Conservation (phyloP, 2,329 filamentous ascomycete genomes). For the Ceratocystis diversiconidia region DNA sequence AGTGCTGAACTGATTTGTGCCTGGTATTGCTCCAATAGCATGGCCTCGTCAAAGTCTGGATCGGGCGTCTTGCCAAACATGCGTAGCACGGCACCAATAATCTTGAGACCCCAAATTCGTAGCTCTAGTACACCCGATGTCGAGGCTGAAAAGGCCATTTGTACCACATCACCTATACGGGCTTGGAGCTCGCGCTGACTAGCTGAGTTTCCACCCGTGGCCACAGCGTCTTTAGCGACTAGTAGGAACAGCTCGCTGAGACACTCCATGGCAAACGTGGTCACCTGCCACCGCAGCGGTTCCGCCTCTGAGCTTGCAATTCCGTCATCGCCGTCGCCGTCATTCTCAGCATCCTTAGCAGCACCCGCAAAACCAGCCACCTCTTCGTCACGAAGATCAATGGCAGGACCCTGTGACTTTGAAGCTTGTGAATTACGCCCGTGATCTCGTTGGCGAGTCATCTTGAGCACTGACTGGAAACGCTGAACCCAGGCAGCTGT, state of each 20-base stretch:
- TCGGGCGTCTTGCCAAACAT: slow-evolving; percentile 94
- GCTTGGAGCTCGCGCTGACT: slow-evolving; percentile 68
- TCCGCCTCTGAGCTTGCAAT: slow-evolving; percentile 59
- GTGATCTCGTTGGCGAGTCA: slow-evolving; percentile 39
- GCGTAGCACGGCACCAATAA: slow-evolving; percentile 84
- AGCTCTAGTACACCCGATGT: slow-evolving; percentile 85
- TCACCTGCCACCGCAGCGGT: slow-evolving; percentile 85
- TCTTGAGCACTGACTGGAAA: slow-evolving; percentile 77
- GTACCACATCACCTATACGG: slow-evolving; percentile 79
- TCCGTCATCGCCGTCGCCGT: slow-evolving; percentile 29
- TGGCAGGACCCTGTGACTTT: slow-evolving; percentile 33
- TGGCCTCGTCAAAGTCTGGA: slow-evolving; percentile 94
- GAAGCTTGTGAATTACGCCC: slow-evolving; percentile 10
- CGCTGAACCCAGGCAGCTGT: slow-evolving; percentile 76
- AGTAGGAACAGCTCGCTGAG: slow-evolving; percentile 69
- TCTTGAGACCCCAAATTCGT: slow-evolving; percentile 79
- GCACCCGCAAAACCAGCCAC: slow-evolving; percentile 88
- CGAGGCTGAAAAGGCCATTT: slow-evolving; percentile 93
- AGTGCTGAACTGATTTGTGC: slow-evolving; percentile 94
- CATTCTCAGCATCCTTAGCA: slow-evolving; percentile 6
- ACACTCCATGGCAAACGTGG: slow-evolving; percentile 83
- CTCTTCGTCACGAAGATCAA: slow-evolving; percentile 83
- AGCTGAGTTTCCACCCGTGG: slow-evolving; percentile 61
- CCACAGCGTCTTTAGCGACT: slow-evolving; percentile 57
- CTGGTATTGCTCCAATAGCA: slow-evolving; percentile 93